Percentiles rank a stretch among this genome's conserved stretches.
These are phyloP conservation scores for Lasiodiplodia hormozganensis DNA, from an alignment of 2,329 filamentous ascomycete species.

Conservation along the genomic window DNA sequence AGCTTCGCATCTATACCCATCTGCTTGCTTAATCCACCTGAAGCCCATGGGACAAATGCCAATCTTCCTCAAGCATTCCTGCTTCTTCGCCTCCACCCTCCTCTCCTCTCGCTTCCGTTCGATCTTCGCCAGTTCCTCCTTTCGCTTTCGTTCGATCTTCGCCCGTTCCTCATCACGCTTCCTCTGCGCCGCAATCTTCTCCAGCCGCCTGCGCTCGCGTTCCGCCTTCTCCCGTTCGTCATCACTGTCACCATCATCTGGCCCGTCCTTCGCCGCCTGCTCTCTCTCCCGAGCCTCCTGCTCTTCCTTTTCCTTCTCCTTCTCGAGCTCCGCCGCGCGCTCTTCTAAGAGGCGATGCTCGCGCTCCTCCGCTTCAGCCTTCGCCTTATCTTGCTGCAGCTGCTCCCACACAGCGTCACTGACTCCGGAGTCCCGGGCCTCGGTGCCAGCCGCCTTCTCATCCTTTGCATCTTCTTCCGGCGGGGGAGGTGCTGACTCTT, in stretches of 20 bases:
- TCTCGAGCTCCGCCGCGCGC: conserved; percentile 29
- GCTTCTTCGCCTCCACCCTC: conserved; percentile 46
- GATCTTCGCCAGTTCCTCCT: conserved; percentile 44
- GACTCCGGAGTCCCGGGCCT: conserved; percentile 1
- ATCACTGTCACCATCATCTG: background rate
- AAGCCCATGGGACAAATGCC: conserved; percentile 66
- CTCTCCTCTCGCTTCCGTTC: conserved; percentile 36
- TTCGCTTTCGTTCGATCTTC: conserved; percentile 40
- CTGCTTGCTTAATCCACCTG: conserved; percentile 65
- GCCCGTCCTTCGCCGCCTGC: background rate
- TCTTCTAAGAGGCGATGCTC: conserved; percentile 29
- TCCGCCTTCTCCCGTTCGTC: background rate
- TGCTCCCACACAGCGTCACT: conserved; percentile 23
- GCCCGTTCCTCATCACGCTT: conserved; percentile 47
- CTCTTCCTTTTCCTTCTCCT: conserved; percentile 17
- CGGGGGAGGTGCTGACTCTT: background rate
- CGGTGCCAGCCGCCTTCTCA: background rate
- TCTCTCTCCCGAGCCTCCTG: background rate
- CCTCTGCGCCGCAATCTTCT: conserved; percentile 35
- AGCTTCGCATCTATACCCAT: conserved; percentile 68
- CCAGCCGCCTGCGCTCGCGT: conserved; percentile 34
- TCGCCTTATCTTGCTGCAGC: conserved; percentile 11
- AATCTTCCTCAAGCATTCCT: conserved; percentile 58
- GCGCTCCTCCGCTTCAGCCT: conserved; percentile 14
- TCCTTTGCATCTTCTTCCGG: background rate